Evolutionary conservation across 495 filamentous ascomycete genomes (phyloP), one percentile per base, ranked within the genome.

Genomic region (Mycothermus thermophilus): DNA sequence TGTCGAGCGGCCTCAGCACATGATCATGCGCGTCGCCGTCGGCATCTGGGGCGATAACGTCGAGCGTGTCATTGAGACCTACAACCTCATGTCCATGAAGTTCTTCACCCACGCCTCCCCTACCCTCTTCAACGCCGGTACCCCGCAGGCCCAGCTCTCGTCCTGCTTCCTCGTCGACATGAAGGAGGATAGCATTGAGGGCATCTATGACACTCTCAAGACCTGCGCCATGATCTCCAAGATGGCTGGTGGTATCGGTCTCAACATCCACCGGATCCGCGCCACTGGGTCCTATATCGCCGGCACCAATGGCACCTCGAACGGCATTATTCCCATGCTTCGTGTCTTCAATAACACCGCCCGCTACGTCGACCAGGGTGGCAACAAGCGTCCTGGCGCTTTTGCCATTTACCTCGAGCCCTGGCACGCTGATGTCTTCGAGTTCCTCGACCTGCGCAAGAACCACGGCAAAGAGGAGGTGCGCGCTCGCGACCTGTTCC

Each of bases 361-460:
- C 15, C 75, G 90, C 51, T 97, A 97, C 54, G 90, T 97, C 34
- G 90, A 97, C 53, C 90, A 97, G 63, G 90, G 90, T 62, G 90
- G 90, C 49, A 97, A 97, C 72, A 97, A 97, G 74, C 83, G 90
- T 28, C 90, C 90, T 22, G 90, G 90, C 62, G 90, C 90, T 33
- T 97, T 97, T 57, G 90, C 90, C 44, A 92, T 96, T 59, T 97
- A 97, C 63, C 71, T 97, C n/a, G 90, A 97, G 69, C 90, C 90
- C 12, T 97, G 90, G 90, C 90, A 97, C 63, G 79, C 87, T 14
- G 90, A 97, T 64, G 80, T 97, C 25, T 95, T 95, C 50, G 79
- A 88, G 54, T 97, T 92, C 70, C 72, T 97, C 43, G 90, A 97
- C 52, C 75, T 97, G 28, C 80, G 90, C 43, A 97, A 97, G 77